Percentiles rank a stretch among this genome's conserved stretches.
These are phyloP conservation scores for Styphnolobium japonicum DNA, from an alignment of 306 rosid species.

Conservation along the genomic window DNA sequence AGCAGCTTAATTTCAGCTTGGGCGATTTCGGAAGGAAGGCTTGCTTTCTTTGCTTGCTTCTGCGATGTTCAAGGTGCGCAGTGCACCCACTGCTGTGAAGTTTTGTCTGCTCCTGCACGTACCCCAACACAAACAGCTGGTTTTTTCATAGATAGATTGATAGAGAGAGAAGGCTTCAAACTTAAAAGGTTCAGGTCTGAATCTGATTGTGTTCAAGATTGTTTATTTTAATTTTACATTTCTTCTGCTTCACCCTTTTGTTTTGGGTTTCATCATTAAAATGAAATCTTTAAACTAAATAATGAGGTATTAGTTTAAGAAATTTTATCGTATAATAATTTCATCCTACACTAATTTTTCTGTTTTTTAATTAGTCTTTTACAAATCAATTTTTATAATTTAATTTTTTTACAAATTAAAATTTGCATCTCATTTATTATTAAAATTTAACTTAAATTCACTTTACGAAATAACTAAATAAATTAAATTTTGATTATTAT, in stretches of 20 bases:
- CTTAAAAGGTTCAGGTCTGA: background rate
- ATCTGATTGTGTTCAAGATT: background rate
- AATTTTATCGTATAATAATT: background rate
- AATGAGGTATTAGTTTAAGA: background rate
- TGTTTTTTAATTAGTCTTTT: no score
- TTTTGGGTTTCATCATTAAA: background rate
- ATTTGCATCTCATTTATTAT: no score
- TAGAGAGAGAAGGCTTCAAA: background rate
- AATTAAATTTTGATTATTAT: background rate
- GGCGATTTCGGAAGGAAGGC: background rate
- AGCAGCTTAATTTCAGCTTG: background rate
- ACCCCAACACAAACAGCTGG: conserved; percentile 27
- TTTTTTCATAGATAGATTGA: background rate
- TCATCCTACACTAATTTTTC: background rate
- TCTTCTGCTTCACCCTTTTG: background rate
- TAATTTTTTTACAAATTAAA: no score
- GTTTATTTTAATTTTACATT: background rate
- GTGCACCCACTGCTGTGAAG: conserved; percentile 10
- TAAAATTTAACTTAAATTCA: background rate
- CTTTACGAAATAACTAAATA: background rate
- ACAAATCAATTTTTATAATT: no score
- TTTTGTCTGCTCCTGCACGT: conserved; percentile 27
- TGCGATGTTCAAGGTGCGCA: background rate
- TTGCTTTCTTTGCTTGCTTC: background rate
- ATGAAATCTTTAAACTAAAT: background rate